These are phyloP conservation scores for Jacaranda copaia DNA, from an alignment of 257 asterid genomes.

Conservation along the genomic window DNA sequence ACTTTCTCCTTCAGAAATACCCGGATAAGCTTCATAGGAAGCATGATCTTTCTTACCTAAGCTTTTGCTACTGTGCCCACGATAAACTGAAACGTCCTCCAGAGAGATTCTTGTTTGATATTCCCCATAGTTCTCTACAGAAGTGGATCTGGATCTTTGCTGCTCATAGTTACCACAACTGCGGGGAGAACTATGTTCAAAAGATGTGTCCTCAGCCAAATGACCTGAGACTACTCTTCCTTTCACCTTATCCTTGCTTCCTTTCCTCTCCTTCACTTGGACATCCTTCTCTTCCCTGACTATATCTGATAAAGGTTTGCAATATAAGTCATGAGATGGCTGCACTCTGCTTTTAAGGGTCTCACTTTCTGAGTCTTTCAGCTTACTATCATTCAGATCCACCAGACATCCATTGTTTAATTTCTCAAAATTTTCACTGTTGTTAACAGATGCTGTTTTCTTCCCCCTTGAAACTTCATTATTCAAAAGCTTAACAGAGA, in stretches of 20 bases:
- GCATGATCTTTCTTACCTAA: constrained; percentile 40
- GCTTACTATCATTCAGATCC: constrained; percentile 44
- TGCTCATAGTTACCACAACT: constrained; percentile 41
- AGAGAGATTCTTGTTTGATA: constrained; percentile 36
- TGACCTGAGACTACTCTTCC: constrained; percentile 43
- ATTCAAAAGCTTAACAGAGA: constrained; percentile 45
- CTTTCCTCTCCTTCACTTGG: constrained; percentile 48
- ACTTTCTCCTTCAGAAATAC: constrained; percentile 50
- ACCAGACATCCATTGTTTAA: constrained; percentile 40
- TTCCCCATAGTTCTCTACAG: constrained; percentile 48
- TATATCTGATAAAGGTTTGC: constrained; percentile 44
- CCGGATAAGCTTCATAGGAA: constrained; percentile 40
- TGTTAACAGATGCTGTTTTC: constrained; percentile 50
- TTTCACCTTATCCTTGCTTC: constrained; percentile 49
- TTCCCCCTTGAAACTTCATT: constrained; percentile 48
- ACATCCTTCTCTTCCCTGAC: constrained; percentile 45
- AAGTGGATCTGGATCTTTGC: constrained; percentile 43
- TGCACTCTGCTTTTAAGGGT: constrained; percentile 43
- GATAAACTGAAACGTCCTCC: constrained; percentile 49
- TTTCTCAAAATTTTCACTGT: constrained; percentile 46
- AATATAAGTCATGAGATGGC: constrained; percentile 41
- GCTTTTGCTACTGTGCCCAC: constrained; percentile 37
- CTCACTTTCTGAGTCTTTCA: constrained; percentile 49
- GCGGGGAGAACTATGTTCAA: constrained; percentile 43
- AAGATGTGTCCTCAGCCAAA: constrained; percentile 38